Base-by-base conservation (phyloP, 202 grass and related monocot genomes). In the Digitaria exilis region DNA sequence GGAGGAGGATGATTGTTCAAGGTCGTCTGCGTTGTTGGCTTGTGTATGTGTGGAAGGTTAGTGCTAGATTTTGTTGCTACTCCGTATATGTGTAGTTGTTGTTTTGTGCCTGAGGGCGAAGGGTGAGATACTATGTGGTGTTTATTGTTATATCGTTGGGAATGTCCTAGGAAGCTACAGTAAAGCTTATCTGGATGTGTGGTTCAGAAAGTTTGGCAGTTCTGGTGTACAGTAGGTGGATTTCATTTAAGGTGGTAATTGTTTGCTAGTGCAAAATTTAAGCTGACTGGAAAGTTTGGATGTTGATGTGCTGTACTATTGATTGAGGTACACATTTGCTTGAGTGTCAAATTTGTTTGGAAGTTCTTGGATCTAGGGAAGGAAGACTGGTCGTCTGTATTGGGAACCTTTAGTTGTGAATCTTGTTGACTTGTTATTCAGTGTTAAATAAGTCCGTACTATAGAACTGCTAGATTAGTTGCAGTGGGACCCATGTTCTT, bases 261-360 rank as follows among this genome's bases (percentile, higher is more conserved):
- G 34, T 65, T 73, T 69, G 70, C 15, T 61, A 45, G 62, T 61
- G 60, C 49, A 56, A 57, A 65, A 65, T 4, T 82, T 52, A 19
- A 65, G 43, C 34, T 79, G 84, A 79, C 42, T 74, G 42, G 21
- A 31, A 83, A 83, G 24, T 83, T 83, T 90, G 68, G 88, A 79
- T 60, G 39, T 50, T 83, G 63, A 70, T 73, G 83, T 72, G 48
- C 35, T 78, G 83, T 86, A 72, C 66, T 79, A 52, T 45, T 34
- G 22, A 43, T 81, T 24, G 66, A 62, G 22, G 28, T 29, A 49
- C 8, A 72, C 5, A 42, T 73, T 7, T 89, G 19, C 49, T 59
- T 79, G 57, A 82, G 12, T 25, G 39, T 37, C 65, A 31, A 48
- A 16, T 5, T 59, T 81, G 22, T 61, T 59, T 65, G 55, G 3